A percentile compares a stretch with the other conserved stretches of the same genome.
These are phyloP conservation scores for Gracilaria gracilis DNA, from an alignment of 23 red algal genomes.

Conservation along the genomic window DNA sequence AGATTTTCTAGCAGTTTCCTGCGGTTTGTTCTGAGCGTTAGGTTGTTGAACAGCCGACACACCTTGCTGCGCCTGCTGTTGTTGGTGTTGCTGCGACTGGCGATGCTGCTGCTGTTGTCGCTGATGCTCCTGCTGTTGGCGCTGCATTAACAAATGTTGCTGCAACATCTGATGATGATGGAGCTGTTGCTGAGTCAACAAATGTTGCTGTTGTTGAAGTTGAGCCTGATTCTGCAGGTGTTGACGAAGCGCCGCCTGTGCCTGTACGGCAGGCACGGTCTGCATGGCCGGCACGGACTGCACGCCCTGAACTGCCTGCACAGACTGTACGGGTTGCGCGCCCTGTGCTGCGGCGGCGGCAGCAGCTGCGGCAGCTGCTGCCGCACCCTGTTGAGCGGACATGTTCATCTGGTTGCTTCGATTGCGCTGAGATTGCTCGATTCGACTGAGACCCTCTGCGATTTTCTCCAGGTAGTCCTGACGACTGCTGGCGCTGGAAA, in stretches of 20 bases:
- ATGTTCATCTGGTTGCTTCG: background rate
- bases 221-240: background rate
- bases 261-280: background rate
- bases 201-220: slow-evolving; percentile 24
- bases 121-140: slow-evolving; percentile 23
- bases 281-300: background rate
- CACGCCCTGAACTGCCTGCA: background rate
- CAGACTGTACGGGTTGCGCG: background rate
- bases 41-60: background rate
- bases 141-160: slow-evolving; percentile 28
- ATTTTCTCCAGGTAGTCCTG: slow-evolving; percentile 66
- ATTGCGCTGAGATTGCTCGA: slow-evolving; percentile 20
- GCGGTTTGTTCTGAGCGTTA: background rate
- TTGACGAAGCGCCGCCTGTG: slow-evolving; percentile 24
- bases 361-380: slow-evolving; percentile 6
- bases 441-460: slow-evolving; percentile 42
- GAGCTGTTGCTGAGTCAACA: slow-evolving; percentile 19
- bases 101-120: slow-evolving; percentile 39
- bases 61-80: background rate
- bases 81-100: slow-evolving; percentile 29
- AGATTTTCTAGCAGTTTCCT: background rate
- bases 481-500: slow-evolving; percentile 36
- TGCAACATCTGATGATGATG: slow-evolving; percentile 44
- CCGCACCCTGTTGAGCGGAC: background rate
- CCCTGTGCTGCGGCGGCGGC: slow-evolving; percentile 10